Evolutionary conservation across 1,284 basidiomycete species (phyloP), one percentile per base, ranked within the genome.

Genomic region (Sphagnurus paluster): DNA sequence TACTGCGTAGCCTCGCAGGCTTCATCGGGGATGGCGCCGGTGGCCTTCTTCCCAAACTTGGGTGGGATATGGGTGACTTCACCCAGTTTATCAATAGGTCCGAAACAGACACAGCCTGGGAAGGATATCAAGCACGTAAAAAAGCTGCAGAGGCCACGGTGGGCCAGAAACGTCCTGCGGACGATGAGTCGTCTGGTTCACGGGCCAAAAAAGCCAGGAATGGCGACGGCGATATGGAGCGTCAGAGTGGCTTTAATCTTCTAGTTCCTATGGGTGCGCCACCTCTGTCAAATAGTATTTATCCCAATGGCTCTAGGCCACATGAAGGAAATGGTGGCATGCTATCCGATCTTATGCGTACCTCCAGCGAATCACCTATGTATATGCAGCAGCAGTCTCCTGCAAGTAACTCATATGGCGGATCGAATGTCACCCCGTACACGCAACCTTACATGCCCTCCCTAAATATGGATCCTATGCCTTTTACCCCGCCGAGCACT

Each of bases 21-120:
- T 95, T 95, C 61, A 87, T 96, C 39, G 90, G 89, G 8, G 92
- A 94, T 42, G 93, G 92, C 49, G 73, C 82, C 37, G 87, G 81
- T 42, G 81, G 91, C 39, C 63, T 93, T 57, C 62, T 94, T 51
- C 77, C 87, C 19, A 86, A 89, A 56, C 76, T 93, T 4, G 90
- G 92, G 9, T 90, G 83, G 84, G 75, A 87, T 44, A 56, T 81
- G 52, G 71, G 77, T 42, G 87, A 90, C 58, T 91, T 93, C 60
- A 84, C 89, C 55, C 81, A 80, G 38, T 88, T 86, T 54, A 71
- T 93, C 51, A 90, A 88, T 66, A 83, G 84, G 57, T 82, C 87
- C 2, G 92, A 95, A 67, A 93, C 91, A 0, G 92, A 95, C 62
- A 93, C 91, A 1, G 92, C 91, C 21, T 92, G 87, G 76, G 91